These are phyloP conservation scores for Leucogyrophana mollusca DNA, from an alignment of 768 basidiomycete species.

Conservation along the genomic window DNA sequence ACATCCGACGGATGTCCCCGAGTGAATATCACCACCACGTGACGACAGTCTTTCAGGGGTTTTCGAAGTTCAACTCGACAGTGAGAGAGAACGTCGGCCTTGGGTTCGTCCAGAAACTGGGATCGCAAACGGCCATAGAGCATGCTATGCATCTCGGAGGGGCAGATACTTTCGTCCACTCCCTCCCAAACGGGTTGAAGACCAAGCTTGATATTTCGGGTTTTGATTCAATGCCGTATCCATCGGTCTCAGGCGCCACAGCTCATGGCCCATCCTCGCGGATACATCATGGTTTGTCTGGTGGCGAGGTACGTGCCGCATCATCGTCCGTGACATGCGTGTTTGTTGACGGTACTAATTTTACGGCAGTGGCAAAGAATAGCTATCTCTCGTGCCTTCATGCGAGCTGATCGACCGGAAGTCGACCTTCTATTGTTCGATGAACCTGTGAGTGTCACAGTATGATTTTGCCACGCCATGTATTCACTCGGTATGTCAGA, in stretches of 20 bases:
- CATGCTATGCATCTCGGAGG: slow-evolving; percentile 71
- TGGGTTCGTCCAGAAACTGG: slow-evolving; percentile 66
- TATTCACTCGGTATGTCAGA: slow-evolving; percentile 38
- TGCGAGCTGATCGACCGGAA: slow-evolving; percentile 73
- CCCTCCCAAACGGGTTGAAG: slow-evolving; percentile 69
- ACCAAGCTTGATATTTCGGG: slow-evolving; percentile 68
- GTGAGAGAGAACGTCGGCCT: slow-evolving; percentile 86
- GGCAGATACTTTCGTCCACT: slow-evolving; percentile 61
- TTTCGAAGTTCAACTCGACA: slow-evolving; percentile 76
- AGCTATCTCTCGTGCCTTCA: slow-evolving; percentile 84
- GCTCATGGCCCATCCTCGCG: slow-evolving; percentile 30
- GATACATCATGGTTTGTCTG: slow-evolving; percentile 68
- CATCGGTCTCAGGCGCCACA: slow-evolving; percentile 27
- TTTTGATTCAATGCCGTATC: slow-evolving; percentile 45
- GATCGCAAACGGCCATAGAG: slow-evolving; percentile 53
- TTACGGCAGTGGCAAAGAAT: slow-evolving; percentile 77
- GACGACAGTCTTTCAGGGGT: slow-evolving; percentile 85
- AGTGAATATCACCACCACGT: slow-evolving; percentile 70
- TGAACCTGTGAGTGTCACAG: slow-evolving; percentile 63
- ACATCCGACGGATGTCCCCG: slow-evolving; percentile 65
- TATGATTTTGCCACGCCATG: slow-evolving; percentile 4
- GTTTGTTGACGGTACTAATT: slow-evolving; percentile 9
- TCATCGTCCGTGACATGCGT: slow-evolving; percentile 11
- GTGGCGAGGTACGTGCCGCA: slow-evolving; percentile 67
- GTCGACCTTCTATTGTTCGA: slow-evolving; percentile 83